Base-by-base conservation (phyloP, 1,284 basidiomycete species). In the Trichosporon coremiiforme region DNA sequence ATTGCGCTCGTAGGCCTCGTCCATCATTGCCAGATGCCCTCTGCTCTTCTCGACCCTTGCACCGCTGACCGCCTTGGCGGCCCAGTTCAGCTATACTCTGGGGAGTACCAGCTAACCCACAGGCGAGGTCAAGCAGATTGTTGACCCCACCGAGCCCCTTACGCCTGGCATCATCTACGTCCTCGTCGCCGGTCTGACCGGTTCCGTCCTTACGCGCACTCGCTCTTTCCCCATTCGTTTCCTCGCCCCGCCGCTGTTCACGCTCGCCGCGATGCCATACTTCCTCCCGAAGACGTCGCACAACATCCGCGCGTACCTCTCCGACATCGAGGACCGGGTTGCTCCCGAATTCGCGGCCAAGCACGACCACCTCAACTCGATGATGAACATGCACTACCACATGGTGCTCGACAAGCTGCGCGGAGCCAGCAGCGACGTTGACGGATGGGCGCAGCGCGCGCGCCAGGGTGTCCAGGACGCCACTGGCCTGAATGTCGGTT, bases 111-210 rank as follows among this genome's bases (percentile, higher is more conserved):
- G 31, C 68, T 72, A 15, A 69, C 38, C 2, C 22, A 4, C 72
- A 95, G 93, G 86, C 71, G 89, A 92, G 71, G 86, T 96, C 62
- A 95, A 94, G 82, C 87, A 90, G 5, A 87, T 97, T 76, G 84
- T 92, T 29, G 89, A 92, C 1, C 87, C 89, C 0, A 86, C 90
- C 66, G 95, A 98, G 84, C 86, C 89, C 0, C 87, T 97, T 45
- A 94, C 90, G 6, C 95, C 95, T 0, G 92, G 91, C 20, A 79
- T 91, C 12, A 89, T 95, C 70, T 95, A 95, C 84, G 90, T 94
- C 68, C 92, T 93, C 64, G 88, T 98, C 50, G 90, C 93, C 1
- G 90, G 93, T 3, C 89, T 98, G 64, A 91, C 92, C 0, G 92
- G 91, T 1, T 93, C 92, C 69, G 90, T 98, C 75, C 81, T 97